These are phyloP conservation scores for Trichoderma atroviride DNA, from an alignment of 2,329 filamentous ascomycete genomes.

Conservation along the genomic window DNA sequence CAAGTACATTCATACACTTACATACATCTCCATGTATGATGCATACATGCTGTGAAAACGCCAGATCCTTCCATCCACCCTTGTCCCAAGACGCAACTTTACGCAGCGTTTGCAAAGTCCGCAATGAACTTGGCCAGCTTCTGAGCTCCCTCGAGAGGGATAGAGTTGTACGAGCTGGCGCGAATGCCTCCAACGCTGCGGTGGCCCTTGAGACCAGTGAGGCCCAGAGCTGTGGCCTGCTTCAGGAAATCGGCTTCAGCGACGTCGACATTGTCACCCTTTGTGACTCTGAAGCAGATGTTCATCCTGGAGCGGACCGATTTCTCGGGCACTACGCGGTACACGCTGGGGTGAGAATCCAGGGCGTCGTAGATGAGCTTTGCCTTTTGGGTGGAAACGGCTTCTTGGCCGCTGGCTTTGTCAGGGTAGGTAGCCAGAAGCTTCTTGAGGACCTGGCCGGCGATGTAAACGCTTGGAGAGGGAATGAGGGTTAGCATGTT, in stretches of 20 bases:
- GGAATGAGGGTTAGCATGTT: conserved; percentile 1
- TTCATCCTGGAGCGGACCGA: conserved; percentile 85
- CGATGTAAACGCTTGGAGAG: conserved; percentile 73
- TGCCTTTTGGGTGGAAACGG: conserved; percentile 73
- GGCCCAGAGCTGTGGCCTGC: conserved; percentile 59
- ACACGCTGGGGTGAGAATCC: conserved; percentile 73
- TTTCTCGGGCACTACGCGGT: conserved; percentile 76
- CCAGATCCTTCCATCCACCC: neutral
- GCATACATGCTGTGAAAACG: conserved; percentile 1
- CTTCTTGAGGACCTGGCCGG: conserved; percentile 82
- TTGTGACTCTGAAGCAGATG: conserved; percentile 81
- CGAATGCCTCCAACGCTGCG: conserved; percentile 84
- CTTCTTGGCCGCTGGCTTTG: conserved; percentile 77
- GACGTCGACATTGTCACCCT: conserved; percentile 62
- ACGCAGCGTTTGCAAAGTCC: conserved; percentile 50
- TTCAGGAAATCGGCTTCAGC: conserved; percentile 77
- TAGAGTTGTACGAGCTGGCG: conserved; percentile 86
- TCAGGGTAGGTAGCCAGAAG: conserved; percentile 67
- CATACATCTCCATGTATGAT: neutral
- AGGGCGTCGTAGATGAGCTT: conserved; percentile 74
- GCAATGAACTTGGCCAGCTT: conserved; percentile 67
- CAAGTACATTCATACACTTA: neutral
- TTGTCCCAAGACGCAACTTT: neutral
- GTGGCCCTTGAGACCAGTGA: conserved; percentile 86
- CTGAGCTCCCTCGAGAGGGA: conserved; percentile 67